These are phyloP conservation scores for Talaromyces sp. DNA, from an alignment of 2,329 filamentous ascomycete genomes.

Conservation along the genomic window DNA sequence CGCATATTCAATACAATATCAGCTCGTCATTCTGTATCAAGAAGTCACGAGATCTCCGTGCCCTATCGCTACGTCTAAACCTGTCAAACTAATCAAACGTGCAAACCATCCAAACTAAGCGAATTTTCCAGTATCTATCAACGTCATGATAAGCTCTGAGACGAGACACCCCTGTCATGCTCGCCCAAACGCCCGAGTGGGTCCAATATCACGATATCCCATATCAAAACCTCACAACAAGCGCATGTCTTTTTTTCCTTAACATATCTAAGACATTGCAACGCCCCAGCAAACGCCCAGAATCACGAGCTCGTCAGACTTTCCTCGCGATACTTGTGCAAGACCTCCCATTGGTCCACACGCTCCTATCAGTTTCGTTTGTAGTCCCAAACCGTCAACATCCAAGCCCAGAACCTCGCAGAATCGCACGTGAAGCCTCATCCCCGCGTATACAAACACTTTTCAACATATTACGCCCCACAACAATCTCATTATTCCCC, in stretches of 20 bases:
- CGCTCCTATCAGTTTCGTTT: neutral
- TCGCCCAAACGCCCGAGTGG: neutral
- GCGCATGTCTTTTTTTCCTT: neutral
- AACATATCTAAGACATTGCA: neutral
- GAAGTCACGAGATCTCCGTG: neutral
- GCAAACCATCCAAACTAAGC: neutral
- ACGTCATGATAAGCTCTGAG: neutral
- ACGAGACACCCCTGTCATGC: neutral
- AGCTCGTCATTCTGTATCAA: neutral
- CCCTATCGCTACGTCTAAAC: neutral
- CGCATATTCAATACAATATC: no score
- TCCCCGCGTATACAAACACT: neutral
- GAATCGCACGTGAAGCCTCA: neutral
- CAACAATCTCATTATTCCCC: neutral
- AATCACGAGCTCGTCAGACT: neutral
- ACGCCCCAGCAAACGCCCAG: neutral
- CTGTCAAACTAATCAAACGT: neutral
- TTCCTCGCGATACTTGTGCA: neutral
- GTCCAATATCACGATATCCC: neutral
- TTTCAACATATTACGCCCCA: neutral
- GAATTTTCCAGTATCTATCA: neutral
- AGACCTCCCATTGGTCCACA: neutral
- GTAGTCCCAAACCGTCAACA: neutral
- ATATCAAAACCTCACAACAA: neutral
- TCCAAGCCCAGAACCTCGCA: neutral